Evolutionary conservation across 768 basidiomycete genomes (phyloP), one percentile per base, ranked within the genome.

Genomic region (Phanerochaete sordida): DNA sequence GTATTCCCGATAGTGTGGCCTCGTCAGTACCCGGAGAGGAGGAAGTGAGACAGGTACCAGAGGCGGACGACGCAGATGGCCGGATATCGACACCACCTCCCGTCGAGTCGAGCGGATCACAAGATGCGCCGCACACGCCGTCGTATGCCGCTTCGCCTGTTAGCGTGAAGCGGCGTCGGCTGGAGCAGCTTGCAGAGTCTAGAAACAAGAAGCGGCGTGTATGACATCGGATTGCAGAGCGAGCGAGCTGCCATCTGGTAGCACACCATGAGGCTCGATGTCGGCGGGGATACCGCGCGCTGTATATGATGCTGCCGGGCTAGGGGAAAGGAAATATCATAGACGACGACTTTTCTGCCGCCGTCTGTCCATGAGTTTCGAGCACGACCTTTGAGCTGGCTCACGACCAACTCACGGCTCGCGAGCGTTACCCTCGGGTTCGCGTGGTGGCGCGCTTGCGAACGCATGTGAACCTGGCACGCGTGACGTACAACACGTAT

Each of bases 161-260:
- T 6, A 67, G 66, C 28, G 73, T 69, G 50, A 79, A 76, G 62
- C 64, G 74, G 37, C 74, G 69, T 61, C 66, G 62, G 30, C 43
- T 76, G 63, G 70, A 73, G 56, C 61, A 72, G 30, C 64, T 78
- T 23, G 76, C 71, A 8, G 69, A 69, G 62, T 70, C 37, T 51
- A 62, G 60, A 61, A 28, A 62, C 52, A 46, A 50, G 44, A 35
- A 26, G 24, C 44, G 6, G 19, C 44, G 44, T 5, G 8, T 19
- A 35, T 35, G 13, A 35, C 33, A 35, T 35, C 7, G 7, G 33
- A 35, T 13, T 35, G 33, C 33, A 35, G 33, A n/a, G n/a, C 33
- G 13, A 35, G 13, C 7, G 33, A 35, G 44, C 6, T 45, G 44
- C 7, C 23, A 45, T 19, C 6, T 45, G 44, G 7, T 45, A 45